Evolutionary conservation across 805 yeast genomes (phyloP).

Genomic region (Jamesozyma hellenica): DNA sequence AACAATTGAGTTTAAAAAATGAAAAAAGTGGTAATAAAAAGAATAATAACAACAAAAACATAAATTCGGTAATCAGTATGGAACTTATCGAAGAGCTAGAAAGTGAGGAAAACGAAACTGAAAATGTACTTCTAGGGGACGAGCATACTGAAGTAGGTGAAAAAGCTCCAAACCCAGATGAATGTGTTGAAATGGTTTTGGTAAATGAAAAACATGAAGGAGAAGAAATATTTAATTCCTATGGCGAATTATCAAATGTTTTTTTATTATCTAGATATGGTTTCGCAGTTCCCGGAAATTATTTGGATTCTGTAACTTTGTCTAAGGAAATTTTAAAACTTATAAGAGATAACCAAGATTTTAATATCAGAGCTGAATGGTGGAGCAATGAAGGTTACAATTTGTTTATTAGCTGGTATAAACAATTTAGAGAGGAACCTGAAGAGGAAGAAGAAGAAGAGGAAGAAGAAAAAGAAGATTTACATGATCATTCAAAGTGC

Average conservation of each 20-base stretch:
- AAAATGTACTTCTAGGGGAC: not conserved
- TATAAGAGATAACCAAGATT: slow-evolving; percentile 7
- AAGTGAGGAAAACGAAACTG: slow-evolving; percentile 9
- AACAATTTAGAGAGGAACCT: slow-evolving; percentile 8
- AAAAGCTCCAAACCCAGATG: slow-evolving; percentile 24
- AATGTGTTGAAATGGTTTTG: slow-evolving; percentile 64
- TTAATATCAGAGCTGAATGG: slow-evolving; percentile 15
- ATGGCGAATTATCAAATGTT: slow-evolving; percentile 64
- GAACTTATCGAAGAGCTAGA: slow-evolving; percentile 27
- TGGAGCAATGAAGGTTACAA: slow-evolving; percentile 17
- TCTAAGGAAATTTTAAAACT: slow-evolving; percentile 28
- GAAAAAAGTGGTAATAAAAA: slow-evolving; percentile 7
- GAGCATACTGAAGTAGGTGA: slow-evolving; percentile 10
- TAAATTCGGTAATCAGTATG: slow-evolving; percentile 11
- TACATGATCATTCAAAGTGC: slow-evolving; percentile 12
- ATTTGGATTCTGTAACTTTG: slow-evolving; percentile 48
- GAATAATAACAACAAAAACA: not conserved
- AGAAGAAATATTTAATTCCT: slow-evolving; percentile 68
- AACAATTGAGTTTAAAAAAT: slow-evolving; percentile 10
- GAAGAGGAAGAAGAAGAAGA: slow-evolving; percentile 12
- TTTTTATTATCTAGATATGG: slow-evolving; percentile 70
- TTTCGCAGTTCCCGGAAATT: slow-evolving; percentile 48
- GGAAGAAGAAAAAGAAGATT: slow-evolving; percentile 10
- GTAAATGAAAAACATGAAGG: slow-evolving; percentile 35
- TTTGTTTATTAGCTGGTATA: slow-evolving; percentile 12